Conservation (phyloP, 225 moss, liverwort and hornwort genomes). For the Sphagnum tenellum region DNA sequence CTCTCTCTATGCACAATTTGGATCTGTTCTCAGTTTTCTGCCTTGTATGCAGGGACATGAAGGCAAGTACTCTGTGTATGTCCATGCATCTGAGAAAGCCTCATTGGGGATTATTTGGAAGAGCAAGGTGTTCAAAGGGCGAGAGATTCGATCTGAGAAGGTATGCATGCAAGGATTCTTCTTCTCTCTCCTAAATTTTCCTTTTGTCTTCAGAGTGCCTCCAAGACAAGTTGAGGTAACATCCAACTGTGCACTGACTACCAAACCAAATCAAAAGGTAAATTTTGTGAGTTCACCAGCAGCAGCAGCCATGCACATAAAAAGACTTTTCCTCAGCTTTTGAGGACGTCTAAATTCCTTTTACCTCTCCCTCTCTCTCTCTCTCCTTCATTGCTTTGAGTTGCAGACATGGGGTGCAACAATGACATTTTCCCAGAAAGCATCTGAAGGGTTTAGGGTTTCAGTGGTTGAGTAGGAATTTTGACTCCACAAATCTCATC, state of each 20-base stretch:
- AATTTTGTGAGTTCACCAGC: too few relatives aligned
- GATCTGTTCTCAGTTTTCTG: not conserved
- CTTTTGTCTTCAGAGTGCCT: not conserved
- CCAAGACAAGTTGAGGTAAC: not conserved
- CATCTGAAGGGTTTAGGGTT: too few relatives aligned
- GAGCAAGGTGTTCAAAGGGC: slow-evolving; percentile 47
- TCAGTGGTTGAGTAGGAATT: too few relatives aligned
- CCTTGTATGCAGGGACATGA: slow-evolving; percentile 55
- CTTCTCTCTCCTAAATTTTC: not conserved
- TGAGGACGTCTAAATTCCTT: not conserved
- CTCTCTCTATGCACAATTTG: not conserved
- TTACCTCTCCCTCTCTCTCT: too few relatives aligned
- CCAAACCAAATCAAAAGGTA: too few relatives aligned
- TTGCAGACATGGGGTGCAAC: too few relatives aligned
- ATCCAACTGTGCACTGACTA: too few relatives aligned
- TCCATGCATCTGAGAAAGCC: slow-evolving; percentile 59
- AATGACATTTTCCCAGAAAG: too few relatives aligned
- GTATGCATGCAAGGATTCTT: slow-evolving; percentile 17
- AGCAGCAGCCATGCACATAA: not conserved
- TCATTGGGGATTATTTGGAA: slow-evolving; percentile 37
- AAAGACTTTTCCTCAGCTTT: not conserved
- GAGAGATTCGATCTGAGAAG: slow-evolving; percentile 61
- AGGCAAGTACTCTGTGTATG: slow-evolving; percentile 55
- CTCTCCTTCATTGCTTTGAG: too few relatives aligned
- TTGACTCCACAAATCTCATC: too few relatives aligned